These are phyloP conservation scores for Chytriomyces sp. DNA, from an alignment of 192 early-diverging fungal genomes.

Conservation along the genomic window DNA sequence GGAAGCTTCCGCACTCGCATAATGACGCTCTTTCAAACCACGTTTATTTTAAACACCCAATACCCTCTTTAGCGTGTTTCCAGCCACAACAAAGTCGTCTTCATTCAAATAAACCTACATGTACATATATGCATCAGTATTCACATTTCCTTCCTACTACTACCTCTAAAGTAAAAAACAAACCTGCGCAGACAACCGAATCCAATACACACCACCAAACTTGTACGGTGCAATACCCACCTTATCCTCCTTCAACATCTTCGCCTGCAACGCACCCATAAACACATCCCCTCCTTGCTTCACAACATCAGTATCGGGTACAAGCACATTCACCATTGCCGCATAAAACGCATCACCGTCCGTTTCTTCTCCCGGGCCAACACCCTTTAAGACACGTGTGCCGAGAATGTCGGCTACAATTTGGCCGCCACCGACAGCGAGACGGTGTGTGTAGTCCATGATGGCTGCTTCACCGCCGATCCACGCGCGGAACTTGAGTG, in stretches of 20 bases:
- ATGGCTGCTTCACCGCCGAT: slow-evolving; percentile 68
- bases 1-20: too few species aligned
- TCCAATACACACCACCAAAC: slow-evolving; percentile 57
- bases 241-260: slow-evolving; percentile 48
- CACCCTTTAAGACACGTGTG: slow-evolving; percentile 50
- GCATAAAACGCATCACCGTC: slow-evolving; percentile 52
- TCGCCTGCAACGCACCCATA: slow-evolving; percentile 20
- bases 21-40: too few species aligned
- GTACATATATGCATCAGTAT: too few species aligned
- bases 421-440: slow-evolving; percentile 63
- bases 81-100: slow-evolving; percentile 5
- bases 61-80: neutral
- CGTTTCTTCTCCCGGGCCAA: neutral
- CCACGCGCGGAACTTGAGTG: slow-evolving; percentile 56
- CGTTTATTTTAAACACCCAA: neutral
- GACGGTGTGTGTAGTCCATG: slow-evolving; percentile 54
- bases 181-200: slow-evolving; percentile 61
- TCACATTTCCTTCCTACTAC: too few species aligned
- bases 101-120: slow-evolving; percentile 12
- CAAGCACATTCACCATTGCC: slow-evolving; percentile 63
- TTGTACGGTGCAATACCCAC: slow-evolving; percentile 46
- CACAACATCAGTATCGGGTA: slow-evolving; percentile 27
- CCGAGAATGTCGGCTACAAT: slow-evolving; percentile 63
- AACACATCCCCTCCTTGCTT: slow-evolving; percentile 9
- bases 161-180: slow-evolving; percentile 5